Evolutionary conservation across 108 stramenopile species (phyloP).

Genomic region (Nitzschia putrida): DNA sequence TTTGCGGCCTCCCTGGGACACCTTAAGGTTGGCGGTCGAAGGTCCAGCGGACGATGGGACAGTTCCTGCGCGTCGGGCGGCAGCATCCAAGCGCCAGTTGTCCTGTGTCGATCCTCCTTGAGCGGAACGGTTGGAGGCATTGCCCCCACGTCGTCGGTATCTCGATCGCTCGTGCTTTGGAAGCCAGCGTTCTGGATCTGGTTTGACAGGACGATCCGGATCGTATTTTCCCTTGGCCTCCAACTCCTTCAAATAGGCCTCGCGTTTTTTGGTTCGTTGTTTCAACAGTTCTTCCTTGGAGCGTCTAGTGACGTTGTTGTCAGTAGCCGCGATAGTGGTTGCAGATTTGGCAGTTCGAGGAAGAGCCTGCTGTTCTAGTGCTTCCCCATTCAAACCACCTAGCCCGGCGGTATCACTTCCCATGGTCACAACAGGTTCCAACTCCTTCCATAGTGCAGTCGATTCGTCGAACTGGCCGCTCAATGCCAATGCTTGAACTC

Average conservation of each 20-base stretch:
- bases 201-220: constrained; percentile 76
- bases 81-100: constrained; percentile 88
- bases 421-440: constrained; percentile 18
- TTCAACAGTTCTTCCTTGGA: constrained; percentile 62
- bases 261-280: constrained; percentile 62
- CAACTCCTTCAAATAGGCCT: constrained; percentile 63
- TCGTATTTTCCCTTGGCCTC: constrained; percentile 67
- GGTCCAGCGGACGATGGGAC: constrained; percentile 30
- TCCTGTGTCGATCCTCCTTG: constrained; percentile 85
- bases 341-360: constrained; percentile 53
- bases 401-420: constrained; percentile 11
- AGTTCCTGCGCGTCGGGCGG: constrained; percentile 74
- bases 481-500: constrained; percentile 56
- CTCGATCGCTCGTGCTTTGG: constrained; percentile 89
- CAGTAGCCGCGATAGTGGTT: constrained; percentile 21
- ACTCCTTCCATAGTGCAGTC: constrained; percentile 26
- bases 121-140: constrained; percentile 44
- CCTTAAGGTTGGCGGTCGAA: constrained; percentile 37
- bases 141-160: constrained; percentile 71
- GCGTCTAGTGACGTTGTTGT: constrained; percentile 24
- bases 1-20: constrained; percentile 30
- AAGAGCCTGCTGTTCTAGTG: constrained; percentile 64
- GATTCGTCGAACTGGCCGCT: constrained; percentile 33
- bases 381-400: constrained; percentile 43
- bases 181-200: constrained; percentile 97